A percentile compares a stretch with the other conserved stretches of the same genome.
Evolutionary conservation across 1,284 basidiomycete genomes (phyloP).

Genomic region (Mycena citricolor): DNA sequence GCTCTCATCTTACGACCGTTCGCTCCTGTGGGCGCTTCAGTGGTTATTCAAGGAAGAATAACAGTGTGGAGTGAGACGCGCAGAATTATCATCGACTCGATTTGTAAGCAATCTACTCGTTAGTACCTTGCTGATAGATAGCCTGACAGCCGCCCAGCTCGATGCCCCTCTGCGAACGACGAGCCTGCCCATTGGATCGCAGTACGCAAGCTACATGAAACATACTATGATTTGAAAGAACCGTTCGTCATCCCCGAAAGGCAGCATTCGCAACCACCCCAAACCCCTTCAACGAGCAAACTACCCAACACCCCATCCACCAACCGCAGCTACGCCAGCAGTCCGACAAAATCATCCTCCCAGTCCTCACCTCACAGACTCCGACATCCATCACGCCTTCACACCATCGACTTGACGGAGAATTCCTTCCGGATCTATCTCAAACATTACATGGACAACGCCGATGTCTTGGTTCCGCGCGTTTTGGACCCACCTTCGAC

Average conservation of each 20-base stretch:
- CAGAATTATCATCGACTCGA: conserved; percentile 45
- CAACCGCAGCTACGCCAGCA: conserved; percentile 11
- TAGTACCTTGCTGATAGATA: conserved; percentile 9
- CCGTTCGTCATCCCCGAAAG: conserved; percentile 49
- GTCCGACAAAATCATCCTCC: conserved; percentile 17
- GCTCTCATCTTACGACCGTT: conserved; percentile 6
- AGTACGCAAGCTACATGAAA: conserved; percentile 54
- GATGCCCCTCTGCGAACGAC: conserved; percentile 52
- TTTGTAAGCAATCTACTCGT: conserved; percentile 36
- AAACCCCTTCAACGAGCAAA: conserved; percentile 1
- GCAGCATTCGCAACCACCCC: conserved; percentile 14
- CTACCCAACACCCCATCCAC: conserved; percentile 14
- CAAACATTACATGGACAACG: conserved; percentile 73
- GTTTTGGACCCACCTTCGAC: conserved; percentile 30
- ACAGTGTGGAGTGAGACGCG: conserved; percentile 42
- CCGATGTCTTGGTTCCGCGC: conserved; percentile 15
- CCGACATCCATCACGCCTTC: conserved; percentile 67
- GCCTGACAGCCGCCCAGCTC: conserved; percentile 33
- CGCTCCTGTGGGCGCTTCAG: conserved; percentile 42
- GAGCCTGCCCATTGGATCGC: conserved; percentile 58
- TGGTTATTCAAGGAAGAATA: conserved; percentile 52
- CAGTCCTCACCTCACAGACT: conserved; percentile 48
- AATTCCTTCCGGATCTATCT: conserved; percentile 72
- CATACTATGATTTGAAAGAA: conserved; percentile 44
- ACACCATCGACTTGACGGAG: conserved; percentile 59